Percentiles rank a stretch among this genome's conserved stretches.
These are phyloP conservation scores for Micractinium conductrix DNA, from an alignment of 139 green algal genomes.

Conservation along the genomic window DNA sequence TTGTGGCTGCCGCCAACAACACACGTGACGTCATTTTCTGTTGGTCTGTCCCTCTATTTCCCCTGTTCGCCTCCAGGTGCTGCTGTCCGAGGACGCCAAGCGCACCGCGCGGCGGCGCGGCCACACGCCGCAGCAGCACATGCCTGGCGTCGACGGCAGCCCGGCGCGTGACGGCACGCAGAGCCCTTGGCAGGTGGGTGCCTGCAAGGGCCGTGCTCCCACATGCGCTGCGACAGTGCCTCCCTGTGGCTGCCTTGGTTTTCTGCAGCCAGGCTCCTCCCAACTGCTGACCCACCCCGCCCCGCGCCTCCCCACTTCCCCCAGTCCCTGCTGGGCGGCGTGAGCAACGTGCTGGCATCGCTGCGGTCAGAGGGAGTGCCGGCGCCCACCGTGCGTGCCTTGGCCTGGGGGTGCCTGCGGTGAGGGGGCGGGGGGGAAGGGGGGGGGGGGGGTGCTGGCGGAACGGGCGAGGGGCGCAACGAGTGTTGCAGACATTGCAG, in stretches of 20 bases:
- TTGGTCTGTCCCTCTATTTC: not conserved
- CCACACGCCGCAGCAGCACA: not conserved
- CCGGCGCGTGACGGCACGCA: not conserved
- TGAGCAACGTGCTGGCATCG: slow-evolving; percentile 58
- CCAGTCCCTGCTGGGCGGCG: slow-evolving; percentile 54
- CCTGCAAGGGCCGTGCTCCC: no score
- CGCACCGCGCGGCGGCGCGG: slow-evolving; percentile 36
- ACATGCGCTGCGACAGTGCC: no score
- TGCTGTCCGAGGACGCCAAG: slow-evolving; percentile 65
- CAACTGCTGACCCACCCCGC: no score
- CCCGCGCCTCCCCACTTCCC: no score
- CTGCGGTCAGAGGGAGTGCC: slow-evolving; percentile 54
- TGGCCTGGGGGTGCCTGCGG: slow-evolving; percentile 52
- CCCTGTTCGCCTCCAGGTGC: not conserved
- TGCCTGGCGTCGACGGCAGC: not conserved
- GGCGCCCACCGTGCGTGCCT: slow-evolving; percentile 42
- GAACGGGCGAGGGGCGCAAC: no score
- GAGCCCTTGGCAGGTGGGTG: slow-evolving; percentile 2
- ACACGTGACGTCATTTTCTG: not conserved
- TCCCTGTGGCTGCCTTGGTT: no score
- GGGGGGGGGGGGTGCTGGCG: not conserved
- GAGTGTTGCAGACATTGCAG: no score
- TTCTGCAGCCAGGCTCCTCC: no score
- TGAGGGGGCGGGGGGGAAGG: not conserved
- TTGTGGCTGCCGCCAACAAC: not conserved